Evolutionary conservation across 129 eudicot species (phyloP).

Genomic region (Artemisia tridentata): DNA sequence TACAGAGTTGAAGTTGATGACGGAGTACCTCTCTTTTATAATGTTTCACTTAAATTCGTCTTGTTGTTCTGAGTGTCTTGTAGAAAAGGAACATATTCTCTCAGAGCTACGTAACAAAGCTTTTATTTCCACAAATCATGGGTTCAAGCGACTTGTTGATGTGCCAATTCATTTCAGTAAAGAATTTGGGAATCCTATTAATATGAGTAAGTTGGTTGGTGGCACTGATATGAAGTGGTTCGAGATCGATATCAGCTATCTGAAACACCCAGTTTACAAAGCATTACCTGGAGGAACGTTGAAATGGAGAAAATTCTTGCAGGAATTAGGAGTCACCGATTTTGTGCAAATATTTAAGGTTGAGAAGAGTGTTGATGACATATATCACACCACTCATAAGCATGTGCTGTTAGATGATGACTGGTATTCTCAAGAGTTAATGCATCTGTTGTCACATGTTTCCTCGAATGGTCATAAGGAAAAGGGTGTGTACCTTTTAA

Average conservation of each 20-base stretch:
- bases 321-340: slow-evolving; percentile 65
- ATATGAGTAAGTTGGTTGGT: slow-evolving; percentile 40
- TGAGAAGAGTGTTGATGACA: slow-evolving; percentile 43
- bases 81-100: slow-evolving; percentile 41
- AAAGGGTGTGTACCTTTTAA: slow-evolving; percentile 54
- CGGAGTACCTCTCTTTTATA: slow-evolving; percentile 57
- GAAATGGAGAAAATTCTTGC: slow-evolving; percentile 66
- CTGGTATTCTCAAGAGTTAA: too few relatives aligned
- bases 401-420: too few relatives aligned
- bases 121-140: slow-evolving; percentile 58
- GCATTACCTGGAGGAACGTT: slow-evolving; percentile 29
- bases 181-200: slow-evolving; percentile 52
- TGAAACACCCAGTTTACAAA: slow-evolving; percentile 47
- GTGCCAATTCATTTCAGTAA: slow-evolving; percentile 55
- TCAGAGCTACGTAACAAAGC: slow-evolving; percentile 50
- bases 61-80: too few relatives aligned
- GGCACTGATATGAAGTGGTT: slow-evolving; percentile 55
- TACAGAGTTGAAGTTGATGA: slow-evolving; percentile 43
- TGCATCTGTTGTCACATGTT: slow-evolving; percentile 38
- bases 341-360: slow-evolving; percentile 49
- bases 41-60: too few relatives aligned
- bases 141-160: slow-evolving; percentile 51
- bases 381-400: too few relatives aligned
- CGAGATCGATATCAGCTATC: slow-evolving; percentile 48
- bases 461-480: slow-evolving; percentile 37